Conservation (phyloP, 2,329 filamentous ascomycete species). For the Penicillium sp. region DNA sequence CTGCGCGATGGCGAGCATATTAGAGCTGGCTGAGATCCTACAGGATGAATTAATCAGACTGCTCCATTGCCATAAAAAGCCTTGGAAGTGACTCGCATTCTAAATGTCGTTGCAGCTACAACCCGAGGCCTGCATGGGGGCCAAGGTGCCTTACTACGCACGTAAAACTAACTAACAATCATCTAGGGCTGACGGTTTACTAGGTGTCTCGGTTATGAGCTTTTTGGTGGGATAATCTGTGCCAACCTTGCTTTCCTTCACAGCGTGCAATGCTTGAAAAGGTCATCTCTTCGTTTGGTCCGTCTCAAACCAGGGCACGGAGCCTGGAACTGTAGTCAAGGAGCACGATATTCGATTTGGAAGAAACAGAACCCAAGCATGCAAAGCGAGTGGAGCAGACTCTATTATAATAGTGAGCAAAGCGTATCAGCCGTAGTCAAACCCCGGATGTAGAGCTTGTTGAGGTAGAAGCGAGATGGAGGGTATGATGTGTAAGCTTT, state of each 20-base stretch:
- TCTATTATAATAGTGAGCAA: not conserved
- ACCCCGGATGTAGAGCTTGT: not conserved
- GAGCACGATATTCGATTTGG: not conserved
- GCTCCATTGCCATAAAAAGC: not conserved
- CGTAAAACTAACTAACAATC: not conserved
- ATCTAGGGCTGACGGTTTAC: not conserved
- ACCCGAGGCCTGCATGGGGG: not conserved
- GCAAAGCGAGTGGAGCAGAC: not conserved
- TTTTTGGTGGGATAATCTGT: not conserved
- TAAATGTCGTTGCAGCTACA: not conserved
- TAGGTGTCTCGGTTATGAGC: not conserved
- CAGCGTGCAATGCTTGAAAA: not conserved
- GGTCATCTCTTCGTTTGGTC: not conserved
- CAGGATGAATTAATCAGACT: not conserved
- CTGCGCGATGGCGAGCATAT: not conserved
- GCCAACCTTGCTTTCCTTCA: not conserved
- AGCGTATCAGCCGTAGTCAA: not conserved
- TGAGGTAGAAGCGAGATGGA: not conserved
- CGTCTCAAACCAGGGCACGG: not conserved
- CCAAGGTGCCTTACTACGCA: not conserved
- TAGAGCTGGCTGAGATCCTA: not conserved
- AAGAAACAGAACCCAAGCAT: not conserved
- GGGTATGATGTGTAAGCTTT: too few species aligned
- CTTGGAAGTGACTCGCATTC: not conserved
- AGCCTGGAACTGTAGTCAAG: not conserved